Percentiles rank a stretch among this genome's conserved stretches.
Evolutionary conservation across 2,329 filamentous ascomycete genomes (phyloP).

Genomic region (Sodiomyces alkalinus): DNA sequence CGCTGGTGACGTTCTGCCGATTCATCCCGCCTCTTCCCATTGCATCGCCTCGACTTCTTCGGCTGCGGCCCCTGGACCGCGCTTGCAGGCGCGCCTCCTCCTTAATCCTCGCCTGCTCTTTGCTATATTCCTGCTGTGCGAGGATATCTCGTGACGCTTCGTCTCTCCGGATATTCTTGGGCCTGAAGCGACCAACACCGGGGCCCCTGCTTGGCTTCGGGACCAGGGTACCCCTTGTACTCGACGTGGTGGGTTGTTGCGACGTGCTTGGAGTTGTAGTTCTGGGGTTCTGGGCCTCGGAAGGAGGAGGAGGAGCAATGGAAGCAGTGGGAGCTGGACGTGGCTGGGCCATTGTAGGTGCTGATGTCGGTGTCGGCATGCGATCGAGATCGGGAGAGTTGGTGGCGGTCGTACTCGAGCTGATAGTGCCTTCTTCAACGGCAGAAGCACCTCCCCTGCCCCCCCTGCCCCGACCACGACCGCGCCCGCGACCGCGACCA

Average conservation of each 20-base stretch:
- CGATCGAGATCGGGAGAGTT: no score
- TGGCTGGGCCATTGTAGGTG: no score
- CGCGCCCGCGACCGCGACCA: constrained; percentile 7
- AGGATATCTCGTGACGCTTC: constrained; percentile 31
- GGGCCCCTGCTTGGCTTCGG: constrained; percentile 20
- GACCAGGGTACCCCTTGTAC: constrained; percentile 13
- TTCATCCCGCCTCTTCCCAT: constrained; percentile 26
- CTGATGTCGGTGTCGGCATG: background rate
- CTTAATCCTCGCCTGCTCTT: constrained; percentile 15
- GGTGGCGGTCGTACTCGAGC: background rate
- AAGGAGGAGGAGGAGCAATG: constrained; percentile 2
- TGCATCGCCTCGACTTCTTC: constrained; percentile 26
- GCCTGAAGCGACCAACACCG: constrained; percentile 26
- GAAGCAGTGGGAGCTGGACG: constrained; percentile 6
- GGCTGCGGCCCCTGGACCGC: constrained; percentile 16
- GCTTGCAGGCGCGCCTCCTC: constrained; percentile 8
- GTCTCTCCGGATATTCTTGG: constrained; percentile 33
- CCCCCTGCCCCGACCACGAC: constrained; percentile 7
- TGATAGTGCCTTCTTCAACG: background rate
- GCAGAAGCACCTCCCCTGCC: constrained; percentile 3
- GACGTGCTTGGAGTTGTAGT: no score
- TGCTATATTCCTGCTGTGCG: constrained; percentile 27
- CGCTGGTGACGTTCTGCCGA: constrained; percentile 18
- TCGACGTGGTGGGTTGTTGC: no score
- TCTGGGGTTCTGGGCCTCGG: constrained; percentile 1